phyloP scores from a whole-genome alignment of 1,284 basidiomycete genomes.

The Fomitopsis palustris region DNA sequence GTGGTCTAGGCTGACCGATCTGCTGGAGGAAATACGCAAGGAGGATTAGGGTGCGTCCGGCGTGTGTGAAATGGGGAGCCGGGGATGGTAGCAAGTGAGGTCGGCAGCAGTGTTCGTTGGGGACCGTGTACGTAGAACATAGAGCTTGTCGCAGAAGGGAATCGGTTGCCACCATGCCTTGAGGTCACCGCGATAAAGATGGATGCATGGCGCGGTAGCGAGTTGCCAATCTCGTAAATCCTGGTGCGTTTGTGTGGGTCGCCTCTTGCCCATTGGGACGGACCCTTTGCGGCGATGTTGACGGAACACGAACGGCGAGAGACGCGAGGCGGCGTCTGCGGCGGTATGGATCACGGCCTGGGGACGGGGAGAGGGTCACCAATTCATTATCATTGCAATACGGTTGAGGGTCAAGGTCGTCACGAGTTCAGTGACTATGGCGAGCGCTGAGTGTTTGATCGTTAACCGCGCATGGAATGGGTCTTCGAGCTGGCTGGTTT shows the following conservation, averaged over 20 bases:
- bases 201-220: not conserved
- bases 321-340: slow-evolving; percentile 14
- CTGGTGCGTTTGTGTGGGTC: slow-evolving; percentile 6
- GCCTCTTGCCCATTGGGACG: slow-evolving; percentile 5
- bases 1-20: slow-evolving; percentile 66
- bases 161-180: not conserved
- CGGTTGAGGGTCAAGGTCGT: slow-evolving; percentile 67
- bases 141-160: not conserved
- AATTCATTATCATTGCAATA: slow-evolving; percentile 54
- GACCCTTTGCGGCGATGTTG: slow-evolving; percentile 15
- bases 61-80: slow-evolving; percentile 3
- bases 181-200: not conserved
- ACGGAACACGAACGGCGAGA: slow-evolving; percentile 18
- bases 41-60: slow-evolving; percentile 15
- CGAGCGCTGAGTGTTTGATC: slow-evolving; percentile 50
- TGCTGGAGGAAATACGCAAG: slow-evolving; percentile 51
- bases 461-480: slow-evolving; percentile 58
- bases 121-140: not conserved
- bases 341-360: slow-evolving; percentile 4
- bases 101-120: slow-evolving; percentile 17
- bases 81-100: slow-evolving; percentile 16
- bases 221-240: slow-evolving; percentile 16
- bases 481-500: slow-evolving; percentile 50
- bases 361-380: slow-evolving; percentile 31
- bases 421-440: slow-evolving; percentile 67